These are phyloP conservation scores for Candida sp. DNA, from an alignment of 1,139 yeast genomes.

Conservation along the genomic window DNA sequence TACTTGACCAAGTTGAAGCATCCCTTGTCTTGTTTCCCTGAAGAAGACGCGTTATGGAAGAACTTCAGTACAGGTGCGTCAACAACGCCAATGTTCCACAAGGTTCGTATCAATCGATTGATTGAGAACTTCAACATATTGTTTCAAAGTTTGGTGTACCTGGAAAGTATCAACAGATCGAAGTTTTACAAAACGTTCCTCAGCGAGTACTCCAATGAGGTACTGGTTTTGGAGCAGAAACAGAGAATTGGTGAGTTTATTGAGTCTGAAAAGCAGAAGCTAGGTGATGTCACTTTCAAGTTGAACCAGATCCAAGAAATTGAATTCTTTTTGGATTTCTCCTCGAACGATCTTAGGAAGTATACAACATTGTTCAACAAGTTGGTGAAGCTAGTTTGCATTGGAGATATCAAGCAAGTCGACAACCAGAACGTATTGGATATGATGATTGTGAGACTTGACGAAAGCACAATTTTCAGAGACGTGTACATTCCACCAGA, in stretches of 20 bases:
- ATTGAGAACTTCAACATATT: constrained; percentile 53
- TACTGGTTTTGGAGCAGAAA: constrained; percentile 41
- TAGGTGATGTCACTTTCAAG: constrained; percentile 30
- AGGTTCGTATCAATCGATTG: constrained; percentile 48
- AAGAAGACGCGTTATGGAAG: constrained; percentile 39
- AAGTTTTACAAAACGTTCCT: constrained; percentile 11
- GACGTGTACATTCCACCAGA: constrained; percentile 8
- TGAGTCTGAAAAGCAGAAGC: constrained; percentile 20
- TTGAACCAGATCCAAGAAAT: constrained; percentile 47
- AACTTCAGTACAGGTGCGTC: constrained; percentile 33
- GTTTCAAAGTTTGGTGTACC: constrained; percentile 40
- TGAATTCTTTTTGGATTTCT: constrained; percentile 58
- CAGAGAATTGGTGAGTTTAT: constrained; percentile 19
- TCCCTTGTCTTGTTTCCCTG: constrained; percentile 44
- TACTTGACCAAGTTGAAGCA: constrained; percentile 35
- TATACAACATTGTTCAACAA: constrained; percentile 34
- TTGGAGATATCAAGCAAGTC: constrained; percentile 45
- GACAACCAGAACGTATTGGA: constrained; percentile 41
- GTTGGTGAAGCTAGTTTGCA: constrained; percentile 46
- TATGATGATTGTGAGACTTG: constrained; percentile 17
- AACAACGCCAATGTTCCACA: constrained; percentile 37
- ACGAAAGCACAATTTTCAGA: constrained; percentile 13
- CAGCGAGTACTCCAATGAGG: constrained; percentile 14
- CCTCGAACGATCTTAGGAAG: constrained; percentile 48
- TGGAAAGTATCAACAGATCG: constrained; percentile 22